phyloP scores from a whole-genome alignment of 768 basidiomycete species.

The Boletus tomentosulus region DNA sequence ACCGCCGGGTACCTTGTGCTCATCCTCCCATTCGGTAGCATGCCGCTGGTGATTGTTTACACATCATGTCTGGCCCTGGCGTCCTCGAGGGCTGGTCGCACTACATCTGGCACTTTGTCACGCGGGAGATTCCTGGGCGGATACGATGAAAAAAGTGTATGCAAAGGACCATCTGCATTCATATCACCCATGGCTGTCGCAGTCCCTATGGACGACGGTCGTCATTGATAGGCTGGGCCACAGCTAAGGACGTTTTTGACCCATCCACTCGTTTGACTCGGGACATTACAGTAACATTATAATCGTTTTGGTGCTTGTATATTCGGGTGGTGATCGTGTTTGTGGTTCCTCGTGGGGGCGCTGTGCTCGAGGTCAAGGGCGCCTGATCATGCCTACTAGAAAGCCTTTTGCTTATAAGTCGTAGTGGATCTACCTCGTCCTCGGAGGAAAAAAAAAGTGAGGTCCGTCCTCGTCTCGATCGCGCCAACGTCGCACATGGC shows the following conservation, averaged over 20 bases:
- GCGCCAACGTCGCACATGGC: background rate
- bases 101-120: slow-evolving; percentile 48
- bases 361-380: too few species aligned
- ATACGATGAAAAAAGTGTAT: slow-evolving; percentile 13
- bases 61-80: slow-evolving; percentile 43
- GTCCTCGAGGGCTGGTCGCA: slow-evolving; percentile 51
- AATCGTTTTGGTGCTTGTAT: background rate
- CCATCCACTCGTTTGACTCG: background rate
- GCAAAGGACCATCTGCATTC: background rate
- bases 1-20: background rate
- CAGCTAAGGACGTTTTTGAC: background rate
- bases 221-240: background rate
- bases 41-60: slow-evolving; percentile 42
- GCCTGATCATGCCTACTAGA: too few species aligned
- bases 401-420: too few species aligned
- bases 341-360: too few species aligned
- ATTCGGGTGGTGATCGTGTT: background rate
- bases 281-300: background rate
- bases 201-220: background rate
- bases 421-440: too few species aligned
- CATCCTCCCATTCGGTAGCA: slow-evolving; percentile 37
- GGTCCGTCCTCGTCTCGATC: background rate
- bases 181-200: too few species aligned
- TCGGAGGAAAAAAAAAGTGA: background rate
- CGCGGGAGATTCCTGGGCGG: slow-evolving; percentile 32